Evolutionary conservation across 2,329 filamentous ascomycete genomes (phyloP).

Genomic region (Monilinia fructigena): DNA sequence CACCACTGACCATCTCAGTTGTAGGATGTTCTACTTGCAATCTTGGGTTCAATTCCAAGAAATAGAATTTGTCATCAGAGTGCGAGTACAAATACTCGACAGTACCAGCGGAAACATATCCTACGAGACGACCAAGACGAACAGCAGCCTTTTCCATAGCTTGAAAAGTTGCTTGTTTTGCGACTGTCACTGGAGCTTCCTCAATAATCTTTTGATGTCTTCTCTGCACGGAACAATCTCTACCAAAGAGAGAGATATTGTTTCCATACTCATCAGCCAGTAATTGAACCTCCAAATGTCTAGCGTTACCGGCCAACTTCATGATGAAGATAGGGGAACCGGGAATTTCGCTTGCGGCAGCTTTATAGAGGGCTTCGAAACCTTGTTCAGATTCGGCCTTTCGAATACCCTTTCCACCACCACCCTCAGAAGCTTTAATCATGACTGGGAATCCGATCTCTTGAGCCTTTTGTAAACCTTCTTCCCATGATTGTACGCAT

Average conservation of each 20-base stretch:
- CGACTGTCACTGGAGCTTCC: constrained; percentile 96
- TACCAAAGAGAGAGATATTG: constrained; percentile 97
- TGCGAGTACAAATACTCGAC: constrained; percentile 99
- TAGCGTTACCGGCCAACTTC: constrained; percentile 95
- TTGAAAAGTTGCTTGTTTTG: constrained; percentile 83
- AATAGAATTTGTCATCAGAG: constrained; percentile 98
- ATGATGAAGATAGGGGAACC: constrained; percentile 99
- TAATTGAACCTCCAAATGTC: constrained; percentile 96
- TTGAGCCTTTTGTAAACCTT: constrained; percentile 82
- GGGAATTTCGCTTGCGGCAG: constrained; percentile 93
- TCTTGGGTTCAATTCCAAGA: constrained; percentile 97
- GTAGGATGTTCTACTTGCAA: constrained; percentile 99
- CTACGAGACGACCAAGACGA: constrained; percentile 87
- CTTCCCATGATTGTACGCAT: constrained; percentile 84
- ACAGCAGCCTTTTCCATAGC: constrained; percentile 97
- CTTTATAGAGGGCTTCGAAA: constrained; percentile 87
- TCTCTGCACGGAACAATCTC: constrained; percentile 98
- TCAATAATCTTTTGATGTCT: constrained; percentile 99
- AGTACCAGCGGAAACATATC: constrained; percentile 97
- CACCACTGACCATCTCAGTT: constrained; percentile 98
- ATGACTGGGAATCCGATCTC: constrained; percentile 98
- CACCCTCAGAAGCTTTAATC: constrained; percentile 99
- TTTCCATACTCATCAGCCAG: constrained; percentile 99
- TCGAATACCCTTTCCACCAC: constrained; percentile 98
- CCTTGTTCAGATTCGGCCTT: constrained; percentile 84